phyloP scores from a whole-genome alignment of 306 rosid genomes.

The Mimosa pudica region DNA sequence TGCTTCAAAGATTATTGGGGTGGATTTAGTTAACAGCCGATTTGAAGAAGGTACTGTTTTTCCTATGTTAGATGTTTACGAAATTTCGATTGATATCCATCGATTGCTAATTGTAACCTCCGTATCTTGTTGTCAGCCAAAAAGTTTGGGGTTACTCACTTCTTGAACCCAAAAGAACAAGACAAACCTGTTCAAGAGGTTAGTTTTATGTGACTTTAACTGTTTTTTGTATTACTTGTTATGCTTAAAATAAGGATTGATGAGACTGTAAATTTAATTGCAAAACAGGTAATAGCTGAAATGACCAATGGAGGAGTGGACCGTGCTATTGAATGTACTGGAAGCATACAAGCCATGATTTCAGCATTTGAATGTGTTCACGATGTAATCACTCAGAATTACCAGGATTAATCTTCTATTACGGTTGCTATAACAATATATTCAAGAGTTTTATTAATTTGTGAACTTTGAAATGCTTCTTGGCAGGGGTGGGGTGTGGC shows the following conservation, averaged over 20 bases:
- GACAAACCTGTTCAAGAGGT: constrained; percentile 83
- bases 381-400: constrained; percentile 49
- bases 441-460: background rate
- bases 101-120: background rate
- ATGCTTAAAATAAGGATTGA: background rate
- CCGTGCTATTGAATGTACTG: constrained; percentile 85
- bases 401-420: background rate
- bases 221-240: background rate
- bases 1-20: constrained; percentile 83
- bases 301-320: constrained; percentile 94
- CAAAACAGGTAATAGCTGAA: constrained; percentile 67
- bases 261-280: constrained; percentile 25
- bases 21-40: constrained; percentile 69
- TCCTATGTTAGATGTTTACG: constrained; percentile 11
- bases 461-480: background rate
- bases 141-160: constrained; percentile 83
- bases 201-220: constrained; percentile 4
- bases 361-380: constrained; percentile 96
- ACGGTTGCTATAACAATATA: background rate
- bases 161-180: constrained; percentile 88
- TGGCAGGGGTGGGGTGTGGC: constrained; percentile 95
- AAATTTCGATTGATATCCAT: background rate
- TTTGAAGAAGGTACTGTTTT: constrained; percentile 65
- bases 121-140: constrained; percentile 56
- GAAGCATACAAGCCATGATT: constrained; percentile 85